Evolutionary conservation across 2,329 filamentous ascomycete genomes (phyloP).

Genomic region (Bretziella fagacearum): DNA sequence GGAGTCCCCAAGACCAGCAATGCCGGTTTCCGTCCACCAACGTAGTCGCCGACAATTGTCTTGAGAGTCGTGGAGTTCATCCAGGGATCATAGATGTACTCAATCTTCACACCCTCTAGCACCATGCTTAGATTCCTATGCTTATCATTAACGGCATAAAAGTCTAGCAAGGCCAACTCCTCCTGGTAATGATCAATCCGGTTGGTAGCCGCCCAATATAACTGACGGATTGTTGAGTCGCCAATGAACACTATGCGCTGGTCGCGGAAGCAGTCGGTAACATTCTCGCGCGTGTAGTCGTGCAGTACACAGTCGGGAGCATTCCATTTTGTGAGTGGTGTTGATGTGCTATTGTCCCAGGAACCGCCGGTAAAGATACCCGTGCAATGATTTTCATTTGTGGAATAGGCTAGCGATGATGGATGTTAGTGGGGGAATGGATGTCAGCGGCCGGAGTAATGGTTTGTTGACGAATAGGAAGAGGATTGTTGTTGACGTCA

Average conservation of each 20-base stretch:
- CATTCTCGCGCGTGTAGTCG: constrained; percentile 34
- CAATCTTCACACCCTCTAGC: constrained; percentile 26
- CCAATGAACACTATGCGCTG: constrained; percentile 40
- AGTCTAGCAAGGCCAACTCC: constrained; percentile 21
- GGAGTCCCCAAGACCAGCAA: constrained; percentile 35
- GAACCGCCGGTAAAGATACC: constrained; percentile 33
- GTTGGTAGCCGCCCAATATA: constrained; percentile 39
- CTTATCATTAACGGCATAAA: constrained; percentile 23
- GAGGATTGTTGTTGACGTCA: no score
- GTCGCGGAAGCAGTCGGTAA: constrained; percentile 34
- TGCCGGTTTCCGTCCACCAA: constrained; percentile 21
- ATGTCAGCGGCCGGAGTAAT: not conserved
- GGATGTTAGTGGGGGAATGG: not conserved
- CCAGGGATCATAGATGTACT: constrained; percentile 48
- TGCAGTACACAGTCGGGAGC: constrained; percentile 42
- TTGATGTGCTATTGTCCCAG: constrained; percentile 26
- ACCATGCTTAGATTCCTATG: constrained; percentile 28
- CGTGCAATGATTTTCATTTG: constrained; percentile 23
- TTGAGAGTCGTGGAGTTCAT: constrained; percentile 28
- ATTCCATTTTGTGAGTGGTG: constrained; percentile 36
- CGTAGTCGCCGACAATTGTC: constrained; percentile 21
- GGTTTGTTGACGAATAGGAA: not conserved
- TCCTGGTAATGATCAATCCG: constrained; percentile 29
- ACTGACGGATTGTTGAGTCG: constrained; percentile 41
- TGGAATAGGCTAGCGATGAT: not conserved